Evolutionary conservation across 129 eudicot genomes (phyloP), one percentile per base, ranked within the genome.

Genomic region (Centrapalus pauciflorus): DNA sequence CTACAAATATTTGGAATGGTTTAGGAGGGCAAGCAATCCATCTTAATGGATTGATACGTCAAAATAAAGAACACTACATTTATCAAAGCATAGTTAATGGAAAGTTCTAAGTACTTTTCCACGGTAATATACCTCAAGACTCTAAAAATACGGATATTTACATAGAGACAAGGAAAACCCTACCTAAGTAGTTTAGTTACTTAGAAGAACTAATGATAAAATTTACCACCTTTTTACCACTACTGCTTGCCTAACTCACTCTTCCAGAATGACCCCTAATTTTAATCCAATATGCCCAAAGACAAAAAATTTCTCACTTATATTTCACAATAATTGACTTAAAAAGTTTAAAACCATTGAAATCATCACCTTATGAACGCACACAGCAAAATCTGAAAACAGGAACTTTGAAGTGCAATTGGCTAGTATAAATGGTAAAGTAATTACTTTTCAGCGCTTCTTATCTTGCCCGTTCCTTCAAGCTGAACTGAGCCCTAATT

Each of bases 401-500:
- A 35, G 7, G 1, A 68, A 55, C 55, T 69, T 25, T 38, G 19
- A 25, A 57, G 65, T 35, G 60, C 30, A 49, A 71, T 61, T 71
- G 13, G 29, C 41, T 51, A 34, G 62, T 17, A 33, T 24, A 61
- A 48, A 16, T 11, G 23, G 61, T 49, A 61, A 71, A 71, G 23
- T 33, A 48, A 41, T 34, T 24, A 33, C 17, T 9, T 34, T 49
- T 25, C 28, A 61, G 61, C 27, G 61, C 68, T 51, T 50, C 62
- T 30, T 14, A 35, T 4, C 27, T 3, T 56, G 1, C 33, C 62
- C 13, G 41, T 35, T 56, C 21, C 37, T 55, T 27, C 38, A 24
- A 13, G 37, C 38, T 61, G 50, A 84, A 54, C 38, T 61, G 50
- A 84, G 46, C 87, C 90, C 86, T 84, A 84, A 76, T 67, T 72